A percentile compares a stretch with the other conserved stretches of the same genome.
Evolutionary conservation across 805 yeast species (phyloP).

Genomic region (Yarrowia porcina): DNA sequence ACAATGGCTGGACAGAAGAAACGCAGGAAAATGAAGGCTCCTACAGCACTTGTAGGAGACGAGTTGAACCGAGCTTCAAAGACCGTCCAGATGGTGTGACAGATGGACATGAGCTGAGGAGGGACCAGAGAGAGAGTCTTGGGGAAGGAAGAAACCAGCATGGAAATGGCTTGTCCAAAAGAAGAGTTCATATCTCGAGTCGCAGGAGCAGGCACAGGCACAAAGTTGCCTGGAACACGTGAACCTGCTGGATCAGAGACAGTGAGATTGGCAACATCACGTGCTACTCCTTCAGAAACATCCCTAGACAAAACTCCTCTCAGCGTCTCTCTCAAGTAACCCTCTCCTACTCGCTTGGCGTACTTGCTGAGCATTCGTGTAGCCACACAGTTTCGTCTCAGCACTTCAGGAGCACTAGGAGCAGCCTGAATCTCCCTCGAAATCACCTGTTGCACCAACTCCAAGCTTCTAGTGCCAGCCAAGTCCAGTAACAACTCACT

Average conservation of each 20-base stretch:
- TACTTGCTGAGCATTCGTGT: constrained; percentile 71
- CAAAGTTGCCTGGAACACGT: background rate
- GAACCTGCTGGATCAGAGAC: background rate
- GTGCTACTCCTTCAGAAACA: background rate
- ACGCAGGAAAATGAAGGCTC: constrained; percentile 73
- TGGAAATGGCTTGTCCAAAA: background rate
- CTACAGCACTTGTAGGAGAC: constrained; percentile 66
- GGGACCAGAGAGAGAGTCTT: constrained; percentile 43
- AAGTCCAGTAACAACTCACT: constrained; percentile 62
- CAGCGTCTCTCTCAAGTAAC: constrained; percentile 53
- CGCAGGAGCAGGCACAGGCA: background rate
- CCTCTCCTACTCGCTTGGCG: constrained; percentile 63
- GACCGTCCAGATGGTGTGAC: constrained; percentile 56
- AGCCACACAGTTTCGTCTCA: constrained; percentile 78
- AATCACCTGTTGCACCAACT: constrained; percentile 53
- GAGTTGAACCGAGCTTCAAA: constrained; percentile 58
- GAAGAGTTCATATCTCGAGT: constrained; percentile 31
- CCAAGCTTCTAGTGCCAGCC: constrained; percentile 40
- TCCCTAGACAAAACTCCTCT: constrained; percentile 56
- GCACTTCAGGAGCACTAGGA: constrained; percentile 62
- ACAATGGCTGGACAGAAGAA: constrained; percentile 79
- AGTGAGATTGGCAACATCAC: background rate
- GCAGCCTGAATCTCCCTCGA: constrained; percentile 61
- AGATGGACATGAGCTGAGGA: constrained; percentile 45
- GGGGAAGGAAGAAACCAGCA: constrained; percentile 49